Evolutionary conservation across 2,329 filamentous ascomycete species (phyloP).

Genomic region (Colletotrichum simmondsii): DNA sequence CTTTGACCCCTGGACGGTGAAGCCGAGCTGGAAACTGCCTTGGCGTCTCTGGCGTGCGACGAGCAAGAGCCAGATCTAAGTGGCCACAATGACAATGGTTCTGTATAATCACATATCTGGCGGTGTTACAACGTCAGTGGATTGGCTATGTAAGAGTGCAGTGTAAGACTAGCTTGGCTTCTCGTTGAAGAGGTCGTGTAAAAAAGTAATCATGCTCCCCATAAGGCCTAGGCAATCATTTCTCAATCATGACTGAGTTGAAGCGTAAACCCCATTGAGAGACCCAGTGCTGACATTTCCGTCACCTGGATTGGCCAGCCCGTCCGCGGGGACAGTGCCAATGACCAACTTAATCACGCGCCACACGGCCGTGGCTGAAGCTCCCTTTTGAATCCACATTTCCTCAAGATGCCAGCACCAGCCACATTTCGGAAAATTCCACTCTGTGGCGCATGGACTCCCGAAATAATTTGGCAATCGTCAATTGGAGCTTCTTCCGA

Average conservation of each 20-base stretch:
- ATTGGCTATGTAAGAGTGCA: constrained; percentile 12
- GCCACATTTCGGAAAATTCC: constrained; percentile 28
- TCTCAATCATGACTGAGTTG: not conserved
- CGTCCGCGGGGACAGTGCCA: constrained; percentile 12
- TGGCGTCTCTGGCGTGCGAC: constrained; percentile 74
- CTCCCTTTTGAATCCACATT: not conserved
- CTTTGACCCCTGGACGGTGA: constrained; percentile 83
- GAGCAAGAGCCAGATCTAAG: constrained; percentile 59
- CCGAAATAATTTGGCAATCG: constrained; percentile 31
- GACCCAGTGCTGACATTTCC: constrained; percentile 11
- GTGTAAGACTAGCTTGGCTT: constrained; percentile 1
- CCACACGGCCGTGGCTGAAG: constrained; percentile 22
- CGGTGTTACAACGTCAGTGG: not conserved
- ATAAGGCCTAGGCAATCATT: not conserved
- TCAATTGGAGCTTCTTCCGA: constrained; percentile 6
- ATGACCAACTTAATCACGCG: constrained; percentile 1
- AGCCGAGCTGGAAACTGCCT: constrained; percentile 82
- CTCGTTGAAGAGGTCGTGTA: not conserved
- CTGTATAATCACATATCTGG: not conserved
- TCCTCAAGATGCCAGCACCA: not conserved
- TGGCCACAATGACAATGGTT: not conserved
- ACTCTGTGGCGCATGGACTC: constrained; percentile 7
- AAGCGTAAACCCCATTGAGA: not conserved
- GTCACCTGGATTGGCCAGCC: constrained; percentile 18
- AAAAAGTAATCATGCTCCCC: not conserved